Evolutionary conservation across 2,329 filamentous ascomycete species (phyloP).

Genomic region (Aspergillus nomiae): DNA sequence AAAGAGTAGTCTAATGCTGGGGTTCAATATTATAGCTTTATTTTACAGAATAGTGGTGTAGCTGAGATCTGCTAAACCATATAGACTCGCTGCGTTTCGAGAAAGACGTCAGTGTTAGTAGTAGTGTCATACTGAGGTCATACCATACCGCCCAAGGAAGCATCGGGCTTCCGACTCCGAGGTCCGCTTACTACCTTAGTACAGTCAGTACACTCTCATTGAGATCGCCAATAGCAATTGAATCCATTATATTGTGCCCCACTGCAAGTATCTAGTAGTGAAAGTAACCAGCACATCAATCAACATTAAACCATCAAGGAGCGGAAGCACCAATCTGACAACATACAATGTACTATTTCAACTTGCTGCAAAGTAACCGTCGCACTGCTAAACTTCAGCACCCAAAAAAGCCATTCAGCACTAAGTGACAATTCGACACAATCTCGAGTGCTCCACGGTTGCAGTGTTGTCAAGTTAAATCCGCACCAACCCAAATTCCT

Average conservation of each 20-base stretch:
- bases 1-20: background rate
- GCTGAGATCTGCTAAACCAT: background rate
- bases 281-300: background rate
- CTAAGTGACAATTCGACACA: constrained; percentile 66
- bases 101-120: background rate
- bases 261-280: background rate
- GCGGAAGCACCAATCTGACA: background rate
- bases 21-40: constrained; percentile 9
- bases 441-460: constrained; percentile 64
- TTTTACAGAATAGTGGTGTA: background rate
- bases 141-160: background rate
- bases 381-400: constrained; percentile 72
- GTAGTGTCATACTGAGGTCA: constrained; percentile 13
- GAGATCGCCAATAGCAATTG: background rate
- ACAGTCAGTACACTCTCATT: background rate
- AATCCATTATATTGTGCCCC: background rate
- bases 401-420: constrained; percentile 78
- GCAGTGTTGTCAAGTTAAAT: constrained; percentile 79
- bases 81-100: background rate
- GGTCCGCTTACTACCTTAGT: background rate
- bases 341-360: background rate
- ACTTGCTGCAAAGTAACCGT: background rate
- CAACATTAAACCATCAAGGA: background rate
- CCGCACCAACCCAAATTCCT: constrained; percentile 92
- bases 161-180: background rate